phyloP scores from a whole-genome alignment of 2,329 filamentous ascomycete genomes.

The Fusarium vanettenii region DNA sequence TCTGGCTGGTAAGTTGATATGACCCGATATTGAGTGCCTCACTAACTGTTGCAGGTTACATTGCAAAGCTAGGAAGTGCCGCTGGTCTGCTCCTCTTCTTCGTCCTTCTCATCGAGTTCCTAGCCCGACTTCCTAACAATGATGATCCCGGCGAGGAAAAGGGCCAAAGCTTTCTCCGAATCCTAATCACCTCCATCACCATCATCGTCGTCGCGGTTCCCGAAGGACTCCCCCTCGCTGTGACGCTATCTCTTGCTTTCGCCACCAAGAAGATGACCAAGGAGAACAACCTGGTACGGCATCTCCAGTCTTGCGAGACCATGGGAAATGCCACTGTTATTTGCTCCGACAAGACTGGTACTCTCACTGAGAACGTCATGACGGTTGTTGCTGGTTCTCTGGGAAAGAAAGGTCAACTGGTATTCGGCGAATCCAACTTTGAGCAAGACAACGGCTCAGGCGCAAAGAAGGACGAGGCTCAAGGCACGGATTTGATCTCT shows the following conservation, averaged over 20 bases:
- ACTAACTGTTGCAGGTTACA: conserved; percentile 31
- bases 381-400: conserved; percentile 75
- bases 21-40: neutral
- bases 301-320: conserved; percentile 75
- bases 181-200: conserved; percentile 73
- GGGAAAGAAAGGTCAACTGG: conserved; percentile 22
- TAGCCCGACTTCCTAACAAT: conserved; percentile 69
- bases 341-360: conserved; percentile 71
- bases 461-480: conserved; percentile 10
- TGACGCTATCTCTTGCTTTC: conserved; percentile 75
- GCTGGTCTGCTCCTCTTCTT: conserved; percentile 79
- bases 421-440: conserved; percentile 59
- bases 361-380: conserved; percentile 73
- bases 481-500: neutral
- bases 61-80: conserved; percentile 63
- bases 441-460: conserved; percentile 35
- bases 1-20: conserved; percentile 27
- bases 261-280: conserved; percentile 76
- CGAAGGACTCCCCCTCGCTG: conserved; percentile 73
- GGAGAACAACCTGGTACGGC: conserved; percentile 76
- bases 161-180: conserved; percentile 66
- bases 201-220: conserved; percentile 75
- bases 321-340: conserved; percentile 80
- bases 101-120: conserved; percentile 82
- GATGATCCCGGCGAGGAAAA: conserved; percentile 64